Evolutionary conservation across 352 stramenopile species (phyloP).

Genomic region (Pythium rishiriense): DNA sequence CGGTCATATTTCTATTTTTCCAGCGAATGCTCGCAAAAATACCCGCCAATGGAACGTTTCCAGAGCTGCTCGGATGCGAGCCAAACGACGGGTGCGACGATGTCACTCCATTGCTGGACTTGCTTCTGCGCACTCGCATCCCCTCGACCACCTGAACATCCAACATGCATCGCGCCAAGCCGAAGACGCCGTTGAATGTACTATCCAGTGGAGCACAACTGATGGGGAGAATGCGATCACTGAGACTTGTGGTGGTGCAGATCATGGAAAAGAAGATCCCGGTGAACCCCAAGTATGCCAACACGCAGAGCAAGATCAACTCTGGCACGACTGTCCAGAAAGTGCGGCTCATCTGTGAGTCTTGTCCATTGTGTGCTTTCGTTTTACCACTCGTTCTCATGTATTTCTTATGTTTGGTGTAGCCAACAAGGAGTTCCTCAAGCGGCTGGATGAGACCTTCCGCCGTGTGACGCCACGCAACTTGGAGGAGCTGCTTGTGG

Average conservation of each 20-base stretch:
- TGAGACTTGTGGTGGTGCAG: constrained; percentile 24
- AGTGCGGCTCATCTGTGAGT: constrained; percentile 76
- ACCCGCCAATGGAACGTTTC: constrained; percentile 16
- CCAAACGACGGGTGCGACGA: background rate
- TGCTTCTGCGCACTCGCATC: constrained; percentile 9
- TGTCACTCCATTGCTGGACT: background rate
- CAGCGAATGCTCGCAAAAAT: constrained; percentile 17
- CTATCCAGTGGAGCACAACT: background rate
- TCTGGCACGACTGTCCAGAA: constrained; percentile 74
- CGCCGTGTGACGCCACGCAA: constrained; percentile 64
- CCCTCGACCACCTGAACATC: no score
- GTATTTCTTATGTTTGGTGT: background rate
- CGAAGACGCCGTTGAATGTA: constrained; percentile 64
- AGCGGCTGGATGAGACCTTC: constrained; percentile 81
- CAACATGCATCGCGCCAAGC: constrained; percentile 62
- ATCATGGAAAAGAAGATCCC: constrained; percentile 82
- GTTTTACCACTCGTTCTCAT: background rate
- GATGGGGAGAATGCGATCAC: background rate
- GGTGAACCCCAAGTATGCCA: constrained; percentile 75
- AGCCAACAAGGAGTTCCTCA: constrained; percentile 81
- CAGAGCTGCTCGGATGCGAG: constrained; percentile 11
- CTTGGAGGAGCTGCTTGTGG: constrained; percentile 69
- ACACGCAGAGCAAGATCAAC: constrained; percentile 79
- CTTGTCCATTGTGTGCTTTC: background rate
- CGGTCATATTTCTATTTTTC: constrained; percentile 5